These are phyloP conservation scores for Chlorella sp. DNA, from an alignment of 139 green algal species.

Conservation along the genomic window DNA sequence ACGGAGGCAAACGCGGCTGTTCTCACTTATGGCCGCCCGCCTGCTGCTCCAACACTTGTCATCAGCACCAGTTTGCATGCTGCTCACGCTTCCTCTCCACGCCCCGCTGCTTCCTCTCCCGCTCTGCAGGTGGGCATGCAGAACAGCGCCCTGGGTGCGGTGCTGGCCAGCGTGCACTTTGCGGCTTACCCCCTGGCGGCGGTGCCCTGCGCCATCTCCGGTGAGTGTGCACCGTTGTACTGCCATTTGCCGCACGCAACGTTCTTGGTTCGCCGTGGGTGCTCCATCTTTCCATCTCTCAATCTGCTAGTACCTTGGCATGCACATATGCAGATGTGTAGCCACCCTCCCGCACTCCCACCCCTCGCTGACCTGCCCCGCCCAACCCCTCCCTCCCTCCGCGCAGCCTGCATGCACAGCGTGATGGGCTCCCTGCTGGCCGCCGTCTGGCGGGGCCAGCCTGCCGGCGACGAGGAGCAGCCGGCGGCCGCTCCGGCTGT, in stretches of 20 bases:
- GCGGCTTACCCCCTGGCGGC: constrained; percentile 69
- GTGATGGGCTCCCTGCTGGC: constrained; percentile 77
- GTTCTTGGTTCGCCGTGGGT: no score
- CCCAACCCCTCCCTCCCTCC: no score
- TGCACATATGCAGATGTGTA: no score
- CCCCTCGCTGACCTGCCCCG: neutral
- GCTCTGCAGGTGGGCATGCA: constrained; percentile 68
- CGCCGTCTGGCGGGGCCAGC: constrained; percentile 57
- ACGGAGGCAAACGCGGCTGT: no score
- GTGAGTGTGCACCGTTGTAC: neutral
- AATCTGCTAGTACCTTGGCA: no score
- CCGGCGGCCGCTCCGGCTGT: no score
- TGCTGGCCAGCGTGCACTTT: constrained; percentile 83
- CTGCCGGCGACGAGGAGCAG: neutral
- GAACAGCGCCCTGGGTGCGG: constrained; percentile 74
- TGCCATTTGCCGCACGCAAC: neutral
- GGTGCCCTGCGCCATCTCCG: constrained; percentile 78
- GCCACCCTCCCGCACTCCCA: neutral
- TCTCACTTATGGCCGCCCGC: no score
- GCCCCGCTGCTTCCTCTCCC: neutral
- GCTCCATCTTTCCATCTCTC: no score
- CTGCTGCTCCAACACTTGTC: neutral
- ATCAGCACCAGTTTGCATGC: neutral
- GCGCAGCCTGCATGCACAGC: constrained; percentile 71
- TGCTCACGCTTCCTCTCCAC: no score